phyloP scores from a whole-genome alignment of 441 rosid species.

The Eutrema salsugineum region DNA sequence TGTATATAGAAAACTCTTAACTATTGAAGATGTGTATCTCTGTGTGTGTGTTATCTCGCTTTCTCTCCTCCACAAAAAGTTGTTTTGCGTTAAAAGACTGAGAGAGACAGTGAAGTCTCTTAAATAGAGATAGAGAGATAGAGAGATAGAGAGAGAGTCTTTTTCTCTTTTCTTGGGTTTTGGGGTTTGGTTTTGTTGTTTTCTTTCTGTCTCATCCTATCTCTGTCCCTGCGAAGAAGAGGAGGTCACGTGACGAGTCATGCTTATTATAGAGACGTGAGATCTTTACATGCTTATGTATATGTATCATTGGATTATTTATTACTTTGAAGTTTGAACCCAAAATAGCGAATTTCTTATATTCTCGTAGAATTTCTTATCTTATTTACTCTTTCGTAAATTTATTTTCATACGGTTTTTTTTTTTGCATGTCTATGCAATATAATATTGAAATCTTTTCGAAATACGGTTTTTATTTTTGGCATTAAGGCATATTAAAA shows the following conservation, averaged over 20 bases:
- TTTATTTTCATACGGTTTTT: background rate
- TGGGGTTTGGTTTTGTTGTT: slow-evolving; percentile 34
- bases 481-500: background rate
- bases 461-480: background rate
- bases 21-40: slow-evolving; percentile 30
- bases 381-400: background rate
- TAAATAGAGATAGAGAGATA: slow-evolving; percentile 29
- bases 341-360: background rate
- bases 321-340: slow-evolving; percentile 28
- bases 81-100: slow-evolving; percentile 35
- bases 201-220: slow-evolving; percentile 29
- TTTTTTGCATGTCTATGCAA: background rate
- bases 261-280: slow-evolving; percentile 36
- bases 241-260: slow-evolving; percentile 59
- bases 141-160: background rate
- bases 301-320: background rate
- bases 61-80: slow-evolving; percentile 32
- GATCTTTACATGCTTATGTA: slow-evolving; percentile 10
- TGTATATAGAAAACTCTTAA: slow-evolving; percentile 37
- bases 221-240: slow-evolving; percentile 25
- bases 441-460: too few relatives aligned
- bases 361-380: background rate
- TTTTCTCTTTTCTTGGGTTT: slow-evolving; percentile 30
- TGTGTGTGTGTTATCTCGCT: slow-evolving; percentile 34
- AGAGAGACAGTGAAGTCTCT: slow-evolving; percentile 37